These are phyloP conservation scores for Psilocybe cyanescens DNA, from an alignment of 768 basidiomycete species.

Conservation along the genomic window DNA sequence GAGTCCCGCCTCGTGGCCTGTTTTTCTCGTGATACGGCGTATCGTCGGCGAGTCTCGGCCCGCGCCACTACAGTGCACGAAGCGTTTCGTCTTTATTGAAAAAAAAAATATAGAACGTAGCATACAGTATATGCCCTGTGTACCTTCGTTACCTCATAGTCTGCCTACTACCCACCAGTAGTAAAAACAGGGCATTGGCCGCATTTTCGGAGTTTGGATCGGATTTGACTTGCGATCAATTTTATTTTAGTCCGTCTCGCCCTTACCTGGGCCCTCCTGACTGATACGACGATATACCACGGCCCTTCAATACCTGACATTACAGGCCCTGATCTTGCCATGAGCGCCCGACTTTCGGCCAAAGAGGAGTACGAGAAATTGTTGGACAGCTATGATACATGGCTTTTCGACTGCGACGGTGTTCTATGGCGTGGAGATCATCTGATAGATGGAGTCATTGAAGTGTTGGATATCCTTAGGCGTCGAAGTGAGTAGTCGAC, in stretches of 20 bases:
- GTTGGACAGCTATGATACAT: constrained; percentile 81
- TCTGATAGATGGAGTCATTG: constrained; percentile 75
- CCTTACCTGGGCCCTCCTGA: not conserved
- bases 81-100: not conserved
- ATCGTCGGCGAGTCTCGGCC: not conserved
- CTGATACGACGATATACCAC: not conserved
- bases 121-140: not conserved
- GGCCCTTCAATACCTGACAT: not conserved
- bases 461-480: constrained; percentile 76
- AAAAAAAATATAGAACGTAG: not conserved
- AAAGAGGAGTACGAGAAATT: constrained; percentile 50
- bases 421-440: constrained; percentile 90
- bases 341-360: constrained; percentile 43
- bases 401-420: constrained; percentile 96
- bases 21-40: not conserved
- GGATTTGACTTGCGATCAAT: not conserved
- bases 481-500: constrained; percentile 59
- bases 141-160: not conserved
- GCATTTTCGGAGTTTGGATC: constrained; percentile 3
- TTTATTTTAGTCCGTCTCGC: not conserved
- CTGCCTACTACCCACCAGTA: not conserved
- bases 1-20: not conserved
- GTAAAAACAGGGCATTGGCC: not conserved
- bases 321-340: constrained; percentile 16
- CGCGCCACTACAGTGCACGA: not conserved